Evolutionary conservation across 495 filamentous ascomycete species (phyloP).

Genomic region (Daldinia concentrica): DNA sequence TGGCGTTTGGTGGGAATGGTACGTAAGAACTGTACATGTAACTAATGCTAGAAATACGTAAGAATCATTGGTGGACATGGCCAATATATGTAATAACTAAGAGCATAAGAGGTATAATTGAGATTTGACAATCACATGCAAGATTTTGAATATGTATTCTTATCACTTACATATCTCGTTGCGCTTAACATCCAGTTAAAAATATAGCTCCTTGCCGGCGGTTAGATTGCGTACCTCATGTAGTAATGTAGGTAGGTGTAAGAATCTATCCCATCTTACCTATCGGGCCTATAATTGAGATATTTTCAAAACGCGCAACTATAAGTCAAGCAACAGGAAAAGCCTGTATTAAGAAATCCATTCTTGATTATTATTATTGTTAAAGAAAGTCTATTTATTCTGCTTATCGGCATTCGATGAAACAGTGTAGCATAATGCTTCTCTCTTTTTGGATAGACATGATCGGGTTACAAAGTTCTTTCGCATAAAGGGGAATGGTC

Average conservation of each 20-base stretch:
- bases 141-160: background rate
- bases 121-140: background rate
- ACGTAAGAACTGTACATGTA: background rate
- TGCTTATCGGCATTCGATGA: too few species aligned
- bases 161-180: background rate
- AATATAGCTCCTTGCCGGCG: background rate
- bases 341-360: background rate
- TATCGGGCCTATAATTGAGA: conserved; percentile 19
- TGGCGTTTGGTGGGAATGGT: background rate
- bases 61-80: too few species aligned
- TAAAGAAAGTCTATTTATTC: too few species aligned
- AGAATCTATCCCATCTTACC: conserved; percentile 3
- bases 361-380: too few species aligned
- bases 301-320: background rate
- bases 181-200: background rate
- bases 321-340: background rate
- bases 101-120: background rate
- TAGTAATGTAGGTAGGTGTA: background rate
- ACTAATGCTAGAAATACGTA: background rate
- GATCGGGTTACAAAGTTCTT: too few species aligned
- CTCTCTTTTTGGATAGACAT: too few species aligned
- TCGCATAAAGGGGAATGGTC: too few species aligned
- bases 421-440: too few species aligned
- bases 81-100: background rate
- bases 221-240: background rate